Conservation (phyloP, 2,329 filamentous ascomycete genomes). For the Gremmenia infestans region DNA sequence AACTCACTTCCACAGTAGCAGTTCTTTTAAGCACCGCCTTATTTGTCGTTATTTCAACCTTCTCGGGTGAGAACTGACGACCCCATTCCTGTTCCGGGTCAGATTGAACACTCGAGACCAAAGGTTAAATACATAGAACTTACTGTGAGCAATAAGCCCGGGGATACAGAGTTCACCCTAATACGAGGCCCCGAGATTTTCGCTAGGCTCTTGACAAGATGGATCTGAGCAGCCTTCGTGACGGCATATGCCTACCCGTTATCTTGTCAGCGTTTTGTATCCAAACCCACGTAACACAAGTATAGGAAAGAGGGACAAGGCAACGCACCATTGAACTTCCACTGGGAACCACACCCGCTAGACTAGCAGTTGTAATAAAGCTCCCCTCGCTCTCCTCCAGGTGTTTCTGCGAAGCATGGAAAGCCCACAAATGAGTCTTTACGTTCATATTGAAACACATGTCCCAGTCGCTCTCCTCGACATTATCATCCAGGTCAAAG, state of each 20-base stretch:
- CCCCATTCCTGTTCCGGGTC: constrained; percentile 24
- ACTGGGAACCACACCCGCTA: constrained; percentile 59
- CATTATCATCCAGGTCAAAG: constrained; percentile 45
- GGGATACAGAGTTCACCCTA: constrained; percentile 54
- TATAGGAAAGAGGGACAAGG: background rate
- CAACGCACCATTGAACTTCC: constrained; percentile 52
- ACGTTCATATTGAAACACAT: constrained; percentile 56
- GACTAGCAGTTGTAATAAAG: constrained; percentile 59
- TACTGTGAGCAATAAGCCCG: constrained; percentile 48
- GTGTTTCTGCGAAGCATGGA: constrained; percentile 49
- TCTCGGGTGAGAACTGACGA: constrained; percentile 17
- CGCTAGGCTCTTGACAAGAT: constrained; percentile 51
- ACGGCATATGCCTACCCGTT: constrained; percentile 73
- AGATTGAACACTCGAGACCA: background rate
- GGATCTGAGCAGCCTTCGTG: constrained; percentile 68
- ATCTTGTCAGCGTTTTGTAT: background rate
- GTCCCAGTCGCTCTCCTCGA: constrained; percentile 56
- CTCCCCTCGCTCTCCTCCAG: constrained; percentile 53
- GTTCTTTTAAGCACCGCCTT: constrained; percentile 19
- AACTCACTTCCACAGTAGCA: constrained; percentile 20
- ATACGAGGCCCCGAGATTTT: constrained; percentile 49
- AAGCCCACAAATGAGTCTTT: constrained; percentile 55
- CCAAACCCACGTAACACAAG: background rate
- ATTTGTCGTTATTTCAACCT: constrained; percentile 14
- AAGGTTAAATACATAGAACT: background rate